Percentiles rank a stretch among this genome's conserved stretches.
Conservation (phyloP, 192 early-diverging fungal species). For the Backusella westeae region DNA sequence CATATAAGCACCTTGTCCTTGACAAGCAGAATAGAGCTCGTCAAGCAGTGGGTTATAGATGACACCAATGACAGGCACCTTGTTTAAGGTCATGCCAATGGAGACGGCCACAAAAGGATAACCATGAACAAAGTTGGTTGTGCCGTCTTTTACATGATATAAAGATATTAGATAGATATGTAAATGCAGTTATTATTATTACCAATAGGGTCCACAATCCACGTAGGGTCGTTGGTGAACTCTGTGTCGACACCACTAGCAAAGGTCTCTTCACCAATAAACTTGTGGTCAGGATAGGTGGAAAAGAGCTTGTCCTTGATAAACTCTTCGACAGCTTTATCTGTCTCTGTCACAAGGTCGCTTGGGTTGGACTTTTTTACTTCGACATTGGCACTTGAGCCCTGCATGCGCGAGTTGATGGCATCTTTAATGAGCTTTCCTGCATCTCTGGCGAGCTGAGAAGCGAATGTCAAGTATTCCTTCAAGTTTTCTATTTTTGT, state of each 20-base stretch:
- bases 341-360: conserved; percentile 87
- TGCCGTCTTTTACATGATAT: conserved; percentile 48
- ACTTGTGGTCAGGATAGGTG: conserved; percentile 64
- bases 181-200: not conserved
- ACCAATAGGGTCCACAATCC: conserved; percentile 90
- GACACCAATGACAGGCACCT: conserved; percentile 80
- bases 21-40: conserved; percentile 63
- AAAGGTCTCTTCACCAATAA: conserved; percentile 89
- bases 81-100: conserved; percentile 78
- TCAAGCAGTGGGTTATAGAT: conserved; percentile 89
- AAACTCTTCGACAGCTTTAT: conserved; percentile 75
- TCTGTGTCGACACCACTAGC: conserved; percentile 52
- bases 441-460: conserved; percentile 51
- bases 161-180: too few species aligned
- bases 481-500: conserved; percentile 4
- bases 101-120: conserved; percentile 86
- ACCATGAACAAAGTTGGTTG: conserved; percentile 75
- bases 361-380: conserved; percentile 63
- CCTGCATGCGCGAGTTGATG: conserved; percentile 43
- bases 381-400: conserved; percentile 39
- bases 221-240: conserved; percentile 74
- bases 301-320: conserved; percentile 59
- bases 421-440: conserved; percentile 60
- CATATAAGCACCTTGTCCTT: conserved; percentile 66
- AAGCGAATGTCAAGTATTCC: conserved; percentile 42